Conservation (phyloP, 2,329 filamentous ascomycete species). For the Onygenales sp. region DNA sequence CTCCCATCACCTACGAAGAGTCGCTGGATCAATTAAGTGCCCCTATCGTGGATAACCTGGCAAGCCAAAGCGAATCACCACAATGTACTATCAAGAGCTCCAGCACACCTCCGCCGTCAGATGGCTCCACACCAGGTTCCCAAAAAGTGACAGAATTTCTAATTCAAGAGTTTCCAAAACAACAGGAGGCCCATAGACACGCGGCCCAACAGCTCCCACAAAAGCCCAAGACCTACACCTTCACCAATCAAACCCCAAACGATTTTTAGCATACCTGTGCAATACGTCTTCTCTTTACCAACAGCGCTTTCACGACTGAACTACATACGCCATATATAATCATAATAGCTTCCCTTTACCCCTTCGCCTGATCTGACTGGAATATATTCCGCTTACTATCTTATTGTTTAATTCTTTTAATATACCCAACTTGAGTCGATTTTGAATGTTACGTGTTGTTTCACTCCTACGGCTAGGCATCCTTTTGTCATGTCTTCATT, state of each 20-base stretch:
- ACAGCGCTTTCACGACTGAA: background rate
- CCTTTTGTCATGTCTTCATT: background rate
- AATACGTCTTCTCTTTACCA: too few species aligned
- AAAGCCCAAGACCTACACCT: slow-evolving; percentile 34
- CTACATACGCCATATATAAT: slow-evolving; percentile 1
- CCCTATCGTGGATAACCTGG: slow-evolving; percentile 16
- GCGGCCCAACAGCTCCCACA: slow-evolving; percentile 34
- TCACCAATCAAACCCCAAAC: slow-evolving; percentile 33
- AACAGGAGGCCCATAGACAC: slow-evolving; percentile 33
- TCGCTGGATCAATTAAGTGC: slow-evolving; percentile 21
- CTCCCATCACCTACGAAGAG: slow-evolving; percentile 29
- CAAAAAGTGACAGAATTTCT: slow-evolving; percentile 31
- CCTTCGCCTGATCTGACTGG: background rate
- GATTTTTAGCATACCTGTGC: slow-evolving; percentile 18
- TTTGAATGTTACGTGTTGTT: background rate
- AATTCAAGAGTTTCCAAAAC: slow-evolving; percentile 36
- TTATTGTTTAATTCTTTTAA: background rate
- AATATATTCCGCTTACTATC: background rate
- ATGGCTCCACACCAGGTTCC: slow-evolving; percentile 6
- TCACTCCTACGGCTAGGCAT: background rate
- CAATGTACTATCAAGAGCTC: slow-evolving; percentile 24
- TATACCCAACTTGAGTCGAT: background rate
- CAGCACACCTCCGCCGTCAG: slow-evolving; percentile 17
- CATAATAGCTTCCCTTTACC: background rate
- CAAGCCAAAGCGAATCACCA: slow-evolving; percentile 20